These are phyloP conservation scores for Dictyostelium capitatum DNA, from an alignment of 78 protist genomes.

Conservation along the genomic window DNA sequence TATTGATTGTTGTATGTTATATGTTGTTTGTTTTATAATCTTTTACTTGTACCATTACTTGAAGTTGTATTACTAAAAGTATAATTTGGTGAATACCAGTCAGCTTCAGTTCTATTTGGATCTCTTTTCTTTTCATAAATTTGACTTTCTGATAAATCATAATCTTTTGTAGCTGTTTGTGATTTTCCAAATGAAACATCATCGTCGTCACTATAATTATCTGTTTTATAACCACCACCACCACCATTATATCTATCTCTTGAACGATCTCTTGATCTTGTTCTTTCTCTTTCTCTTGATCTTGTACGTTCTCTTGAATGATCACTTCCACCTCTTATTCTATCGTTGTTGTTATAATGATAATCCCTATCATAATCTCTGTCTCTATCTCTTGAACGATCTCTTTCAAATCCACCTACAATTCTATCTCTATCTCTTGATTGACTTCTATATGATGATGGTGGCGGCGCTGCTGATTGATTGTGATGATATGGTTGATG, in stretches of 20 bases:
- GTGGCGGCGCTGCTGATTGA: not conserved
- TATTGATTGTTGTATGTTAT: too few relatives aligned
- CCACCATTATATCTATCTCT: not conserved
- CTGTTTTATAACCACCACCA: not conserved
- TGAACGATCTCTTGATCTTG: not conserved
- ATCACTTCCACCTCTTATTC: not conserved
- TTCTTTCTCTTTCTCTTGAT: not conserved
- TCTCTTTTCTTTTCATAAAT: not conserved
- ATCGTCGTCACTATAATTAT: not conserved
- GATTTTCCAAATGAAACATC: not conserved
- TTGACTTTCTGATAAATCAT: not conserved
- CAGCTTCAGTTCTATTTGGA: not conserved
- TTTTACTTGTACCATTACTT: too few relatives aligned
- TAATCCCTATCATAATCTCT: not conserved
- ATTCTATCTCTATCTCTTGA: not conserved
- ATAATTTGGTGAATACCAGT: constrained; percentile 18
- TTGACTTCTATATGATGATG: not conserved
- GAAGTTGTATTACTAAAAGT: constrained; percentile 7
- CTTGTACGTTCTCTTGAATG: not conserved
- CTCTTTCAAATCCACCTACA: not conserved
- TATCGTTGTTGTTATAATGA: not conserved
- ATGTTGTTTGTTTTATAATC: too few relatives aligned
- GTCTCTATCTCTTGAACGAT: constrained; percentile 16
- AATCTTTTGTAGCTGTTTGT: not conserved
- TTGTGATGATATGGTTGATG: not conserved